phyloP scores from a whole-genome alignment of 768 basidiomycete species.

The Cystofilobasidium bisporidii region DNA sequence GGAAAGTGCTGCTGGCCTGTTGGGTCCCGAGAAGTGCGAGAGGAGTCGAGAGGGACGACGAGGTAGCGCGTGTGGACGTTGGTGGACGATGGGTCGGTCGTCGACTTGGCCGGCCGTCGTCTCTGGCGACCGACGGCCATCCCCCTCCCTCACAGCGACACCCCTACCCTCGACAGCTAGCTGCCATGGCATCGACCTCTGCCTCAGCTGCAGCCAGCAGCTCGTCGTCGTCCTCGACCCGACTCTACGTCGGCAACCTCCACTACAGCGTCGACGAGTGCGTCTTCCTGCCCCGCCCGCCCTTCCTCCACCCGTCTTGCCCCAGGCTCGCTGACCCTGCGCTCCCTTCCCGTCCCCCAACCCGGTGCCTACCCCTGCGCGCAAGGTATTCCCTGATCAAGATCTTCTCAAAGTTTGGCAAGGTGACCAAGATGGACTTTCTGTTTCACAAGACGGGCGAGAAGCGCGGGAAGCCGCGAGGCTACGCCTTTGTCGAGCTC shows the following conservation, averaged over 20 bases:
- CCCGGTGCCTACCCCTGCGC: conserved; percentile 3
- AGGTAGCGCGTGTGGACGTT: neutral
- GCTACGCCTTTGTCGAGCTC: conserved; percentile 91
- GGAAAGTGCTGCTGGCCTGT: neutral
- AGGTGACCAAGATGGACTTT: conserved; percentile 83
- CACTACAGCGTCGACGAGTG: conserved; percentile 81
- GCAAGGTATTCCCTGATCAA: conserved; percentile 76
- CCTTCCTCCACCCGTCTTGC: too few relatives aligned
- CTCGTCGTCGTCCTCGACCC: conserved; percentile 3
- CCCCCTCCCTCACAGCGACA: too few relatives aligned
- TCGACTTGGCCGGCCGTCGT: too few relatives aligned
- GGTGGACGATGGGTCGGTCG: too few relatives aligned
- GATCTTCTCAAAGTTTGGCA: conserved; percentile 83
- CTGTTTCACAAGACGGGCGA: conserved; percentile 88
- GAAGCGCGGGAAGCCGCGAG: conserved; percentile 81
- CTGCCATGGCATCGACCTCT: conserved; percentile 1
- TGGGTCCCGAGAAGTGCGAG: too few relatives aligned
- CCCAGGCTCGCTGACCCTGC: neutral
- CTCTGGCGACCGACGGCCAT: too few relatives aligned
- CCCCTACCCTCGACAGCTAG: too few relatives aligned
- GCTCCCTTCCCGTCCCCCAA: neutral
- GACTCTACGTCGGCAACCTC: conserved; percentile 83
- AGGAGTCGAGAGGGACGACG: neutral
- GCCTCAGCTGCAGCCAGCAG: conserved; percentile 8
- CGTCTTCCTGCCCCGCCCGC: conserved; percentile 33